Evolutionary conservation across 805 yeast species (phyloP).

Genomic region (Torulaspora maleeae): DNA sequence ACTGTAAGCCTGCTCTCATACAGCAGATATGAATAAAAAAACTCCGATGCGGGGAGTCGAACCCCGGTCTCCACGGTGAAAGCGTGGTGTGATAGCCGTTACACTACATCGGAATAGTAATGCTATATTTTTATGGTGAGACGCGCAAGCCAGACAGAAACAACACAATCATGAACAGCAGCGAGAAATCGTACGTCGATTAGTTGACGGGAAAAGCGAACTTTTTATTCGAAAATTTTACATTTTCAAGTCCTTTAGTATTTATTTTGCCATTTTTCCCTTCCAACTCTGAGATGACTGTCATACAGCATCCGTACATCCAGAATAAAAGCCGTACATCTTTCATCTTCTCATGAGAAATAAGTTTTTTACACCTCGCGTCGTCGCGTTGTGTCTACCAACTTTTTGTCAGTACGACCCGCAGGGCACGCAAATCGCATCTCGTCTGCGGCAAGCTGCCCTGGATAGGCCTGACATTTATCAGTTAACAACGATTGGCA

Average conservation of each 20-base stretch:
- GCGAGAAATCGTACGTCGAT: too few relatives aligned
- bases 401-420: neutral
- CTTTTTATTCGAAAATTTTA: too few relatives aligned
- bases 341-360: neutral
- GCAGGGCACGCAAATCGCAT: neutral
- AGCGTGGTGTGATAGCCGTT: slow-evolving; percentile 40
- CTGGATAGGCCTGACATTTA: neutral
- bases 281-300: neutral
- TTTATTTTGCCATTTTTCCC: too few relatives aligned
- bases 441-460: neutral
- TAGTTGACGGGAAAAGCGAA: too few relatives aligned
- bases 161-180: too few relatives aligned
- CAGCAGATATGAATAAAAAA: too few relatives aligned
- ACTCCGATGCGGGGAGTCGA: slow-evolving; percentile 40
- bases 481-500: neutral
- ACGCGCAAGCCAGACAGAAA: too few relatives aligned
- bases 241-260: too few relatives aligned
- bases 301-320: neutral
- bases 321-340: neutral
- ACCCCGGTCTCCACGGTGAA: slow-evolving; percentile 40
- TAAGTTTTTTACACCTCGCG: neutral
- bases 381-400: neutral
- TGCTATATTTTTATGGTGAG: neutral
- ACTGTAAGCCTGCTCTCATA: neutral
- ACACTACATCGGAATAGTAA: slow-evolving; percentile 34